Conservation (phyloP, 2,329 filamentous ascomycete species). For the Hypocreales sp. region DNA sequence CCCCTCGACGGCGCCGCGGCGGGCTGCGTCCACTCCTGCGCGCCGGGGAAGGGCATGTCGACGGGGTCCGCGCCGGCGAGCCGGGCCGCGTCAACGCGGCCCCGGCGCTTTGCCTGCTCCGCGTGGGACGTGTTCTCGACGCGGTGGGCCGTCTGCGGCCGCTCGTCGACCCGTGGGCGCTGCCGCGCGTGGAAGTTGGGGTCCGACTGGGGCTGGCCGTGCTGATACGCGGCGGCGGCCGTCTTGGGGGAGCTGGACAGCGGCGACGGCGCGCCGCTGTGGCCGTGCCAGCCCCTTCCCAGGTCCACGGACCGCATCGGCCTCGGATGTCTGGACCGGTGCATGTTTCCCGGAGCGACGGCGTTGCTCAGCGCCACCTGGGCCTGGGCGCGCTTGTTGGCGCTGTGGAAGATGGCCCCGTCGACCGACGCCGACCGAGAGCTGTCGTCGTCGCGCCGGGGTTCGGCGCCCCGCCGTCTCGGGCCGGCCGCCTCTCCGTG, state of each 20-base stretch:
- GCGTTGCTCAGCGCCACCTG: conserved; percentile 48
- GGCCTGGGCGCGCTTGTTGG: conserved; percentile 48
- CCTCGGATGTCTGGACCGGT: conserved; percentile 27
- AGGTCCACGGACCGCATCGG: conserved; percentile 29
- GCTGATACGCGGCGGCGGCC: conserved; percentile 20
- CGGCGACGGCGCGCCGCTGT: conserved; percentile 18
- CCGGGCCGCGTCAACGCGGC: background rate
- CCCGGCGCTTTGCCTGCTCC: background rate
- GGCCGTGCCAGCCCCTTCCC: conserved; percentile 12
- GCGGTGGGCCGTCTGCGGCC: conserved; percentile 32
- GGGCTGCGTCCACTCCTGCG: conserved; percentile 18
- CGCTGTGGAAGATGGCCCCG: conserved; percentile 38
- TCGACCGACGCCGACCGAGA: conserved; percentile 49
- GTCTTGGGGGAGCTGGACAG: conserved; percentile 22
- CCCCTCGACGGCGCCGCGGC: conserved; percentile 19
- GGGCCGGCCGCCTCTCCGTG: conserved; percentile 24
- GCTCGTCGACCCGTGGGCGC: conserved; percentile 18
- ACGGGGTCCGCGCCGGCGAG: conserved; percentile 9
- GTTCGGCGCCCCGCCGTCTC: conserved; percentile 23
- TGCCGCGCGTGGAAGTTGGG: conserved; percentile 21
- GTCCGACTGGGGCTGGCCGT: conserved; percentile 27
- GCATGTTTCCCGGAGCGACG: conserved; percentile 44
- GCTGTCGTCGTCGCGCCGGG: conserved; percentile 23
- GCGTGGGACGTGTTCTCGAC: conserved; percentile 13
- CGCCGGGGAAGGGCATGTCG: conserved; percentile 24